Conservation (phyloP, 768 basidiomycete genomes). For the Clavulina sp. region DNA sequence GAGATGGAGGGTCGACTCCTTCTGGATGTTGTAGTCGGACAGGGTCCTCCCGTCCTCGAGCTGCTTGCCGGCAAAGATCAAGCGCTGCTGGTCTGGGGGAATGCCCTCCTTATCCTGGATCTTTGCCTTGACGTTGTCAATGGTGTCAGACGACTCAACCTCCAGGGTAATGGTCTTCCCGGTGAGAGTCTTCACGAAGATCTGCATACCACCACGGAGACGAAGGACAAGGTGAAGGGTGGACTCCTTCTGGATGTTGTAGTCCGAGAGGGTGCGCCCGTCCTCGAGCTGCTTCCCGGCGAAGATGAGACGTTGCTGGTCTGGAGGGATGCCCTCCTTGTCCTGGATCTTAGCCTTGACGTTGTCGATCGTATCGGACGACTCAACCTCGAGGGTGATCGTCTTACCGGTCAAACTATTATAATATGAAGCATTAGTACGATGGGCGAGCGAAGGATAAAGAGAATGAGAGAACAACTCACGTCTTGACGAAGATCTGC, state of each 20-base stretch:
- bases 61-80: slow-evolving; percentile 34
- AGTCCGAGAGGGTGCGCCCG: slow-evolving; percentile 59
- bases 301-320: slow-evolving; percentile 40
- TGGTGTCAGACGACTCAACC: slow-evolving; percentile 30
- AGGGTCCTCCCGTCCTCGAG: slow-evolving; percentile 27
- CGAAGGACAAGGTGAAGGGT: slow-evolving; percentile 20
- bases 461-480: too few species aligned
- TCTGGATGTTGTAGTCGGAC: slow-evolving; percentile 14
- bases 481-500: slow-evolving; percentile 47
- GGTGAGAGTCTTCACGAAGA: slow-evolving; percentile 35
- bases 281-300: slow-evolving; percentile 93
- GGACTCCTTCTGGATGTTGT: slow-evolving; percentile 28
- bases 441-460: too few species aligned
- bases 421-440: too few species aligned
- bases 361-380: slow-evolving; percentile 73
- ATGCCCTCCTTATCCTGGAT: slow-evolving; percentile 13
- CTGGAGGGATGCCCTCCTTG: slow-evolving; percentile 23
- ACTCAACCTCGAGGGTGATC: slow-evolving; percentile 71
- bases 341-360: slow-evolving; percentile 20
- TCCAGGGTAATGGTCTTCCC: slow-evolving; percentile 57
- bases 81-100: slow-evolving; percentile 26
- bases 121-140: slow-evolving; percentile 61
- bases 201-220: slow-evolving; percentile 10
- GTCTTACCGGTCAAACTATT: slow-evolving; percentile 24
- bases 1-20: slow-evolving; percentile 14